Percentiles rank a stretch among this genome's conserved stretches.
phyloP scores from a whole-genome alignment of 768 basidiomycete genomes.

The Amanita brunnescens region DNA sequence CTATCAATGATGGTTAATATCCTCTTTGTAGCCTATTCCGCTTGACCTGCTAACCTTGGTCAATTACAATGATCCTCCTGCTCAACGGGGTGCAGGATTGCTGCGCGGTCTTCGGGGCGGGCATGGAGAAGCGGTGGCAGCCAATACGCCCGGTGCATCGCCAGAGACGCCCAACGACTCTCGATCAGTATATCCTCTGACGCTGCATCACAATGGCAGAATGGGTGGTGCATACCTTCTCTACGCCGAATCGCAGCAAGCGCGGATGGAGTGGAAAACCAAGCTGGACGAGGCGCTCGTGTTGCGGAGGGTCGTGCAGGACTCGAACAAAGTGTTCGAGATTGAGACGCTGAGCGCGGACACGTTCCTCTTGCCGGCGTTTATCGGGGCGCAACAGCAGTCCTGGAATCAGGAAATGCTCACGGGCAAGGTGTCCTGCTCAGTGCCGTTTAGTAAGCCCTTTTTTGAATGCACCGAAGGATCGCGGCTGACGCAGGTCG shows the following conservation, averaged over 20 bases:
- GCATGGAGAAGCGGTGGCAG: conserved; percentile 6
- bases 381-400: conserved; percentile 35
- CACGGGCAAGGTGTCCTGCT: conserved; percentile 86
- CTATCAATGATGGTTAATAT: conserved; percentile 16
- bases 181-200: conserved; percentile 75
- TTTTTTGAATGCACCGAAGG: conserved; percentile 14
- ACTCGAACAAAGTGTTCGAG: conserved; percentile 93
- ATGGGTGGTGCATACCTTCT: conserved; percentile 76
- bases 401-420: conserved; percentile 68
- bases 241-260: conserved; percentile 69
- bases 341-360: conserved; percentile 82
- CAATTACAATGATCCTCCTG: conserved; percentile 69
- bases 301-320: conserved; percentile 78
- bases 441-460: conserved; percentile 83
- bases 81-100: conserved; percentile 58
- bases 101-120: conserved; percentile 45
- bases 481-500: conserved; percentile 32
- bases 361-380: conserved; percentile 71
- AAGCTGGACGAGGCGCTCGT: conserved; percentile 89
- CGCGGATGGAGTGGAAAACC: conserved; percentile 78
- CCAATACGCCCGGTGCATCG: conserved; percentile 14
- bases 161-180: conserved; percentile 41
- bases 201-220: conserved; percentile 81
- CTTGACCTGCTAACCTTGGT: conserved; percentile 80
- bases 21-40: conserved; percentile 68